Evolutionary conservation across 2,329 filamentous ascomycete genomes (phyloP), one percentile per base, ranked within the genome.

Genomic region (Ascochyta rabiei): DNA sequence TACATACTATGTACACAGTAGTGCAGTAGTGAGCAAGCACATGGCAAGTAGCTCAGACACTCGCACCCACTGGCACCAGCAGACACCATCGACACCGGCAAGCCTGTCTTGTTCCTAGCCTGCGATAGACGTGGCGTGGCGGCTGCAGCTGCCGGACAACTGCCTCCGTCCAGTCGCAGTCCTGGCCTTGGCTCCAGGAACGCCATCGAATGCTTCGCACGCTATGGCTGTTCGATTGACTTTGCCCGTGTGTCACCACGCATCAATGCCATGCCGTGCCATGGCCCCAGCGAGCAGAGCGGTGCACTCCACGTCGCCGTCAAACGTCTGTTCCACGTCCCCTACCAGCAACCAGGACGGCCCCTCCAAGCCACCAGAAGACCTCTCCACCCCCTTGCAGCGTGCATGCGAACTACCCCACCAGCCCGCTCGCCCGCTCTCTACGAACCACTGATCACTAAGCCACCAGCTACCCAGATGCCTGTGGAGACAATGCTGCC

Each of bases 381-480:
- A 24, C 31, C 23, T 39, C 38, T 43, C 50, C 52, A 53, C 51
- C 58, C 59, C 62, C 65, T 69, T 68, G 63, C 66, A 68, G 59
- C 62, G n/a, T 59, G 60, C 60, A 63, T 57, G 19, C 18, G 15
- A 37, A 18, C 37, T 15, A 43, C 40, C 53, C 52, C 52, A 59
- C 54, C 48, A 54, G 35, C 50, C 48, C 49, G 37, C 43, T 19
- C 13, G 35, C 50, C 48, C 49, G 37, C 43, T 19, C 13, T 41
- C 35, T 37, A 38, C 28, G 39, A 48, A 49, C 52, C 46, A 49
- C n/a, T 46, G 15, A 40, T 10, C 24, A 23, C 42, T 24, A 38
- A n/a, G 30, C 41, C 45, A 49, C 52, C 19, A 31, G 5, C n/a
- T 31, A 15, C 31, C 15, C 39, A 43, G 23, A 7, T 35, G 18